Base-by-base conservation (phyloP, 805 yeast genomes). In the Jamesozyma hellenica region DNA sequence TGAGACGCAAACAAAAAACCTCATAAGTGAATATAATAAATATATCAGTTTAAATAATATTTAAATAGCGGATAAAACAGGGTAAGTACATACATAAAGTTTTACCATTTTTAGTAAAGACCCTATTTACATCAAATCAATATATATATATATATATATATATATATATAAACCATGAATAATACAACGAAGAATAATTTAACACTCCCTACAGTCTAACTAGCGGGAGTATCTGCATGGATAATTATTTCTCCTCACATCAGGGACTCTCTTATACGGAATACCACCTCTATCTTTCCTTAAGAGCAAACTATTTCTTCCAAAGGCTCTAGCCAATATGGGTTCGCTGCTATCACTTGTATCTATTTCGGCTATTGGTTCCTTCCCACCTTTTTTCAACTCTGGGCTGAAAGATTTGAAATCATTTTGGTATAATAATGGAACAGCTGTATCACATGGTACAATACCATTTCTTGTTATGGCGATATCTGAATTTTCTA, bases 231-330 rank as follows among this genome's bases (percentile, higher is more conserved):
- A 36, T 28, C 31, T 35, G 5, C 28, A 27, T 12, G 46, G 61
- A 43, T 58, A 57, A 21, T 48, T 43, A 38, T 57, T 58, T 32
- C 51, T 52, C 12, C 38, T 36, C 2, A 60, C 56, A 31, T 52
- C 59, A 4, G 64, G 64, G 14, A 57, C 55, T 17, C 49, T 50
- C 34, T 52, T 60, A 41, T 58, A 60, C n/a, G 64, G 61, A 15
- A 60, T 32, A 7, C 63, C 62, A 17, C 63, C 64, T 45, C 64
- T 52, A 38, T 60, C 64, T 28, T 56, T 55, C 32, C 55, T 48
- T 21, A 60, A 35, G 14, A 60, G 37, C 16, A 58, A 37, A 25
- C 49, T 45, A 39, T 60, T 60, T 44, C 49, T 56, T 32, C 64
- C 64, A 43, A 58, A 60, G 2, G 64, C 64, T 32, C 51, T 50